Evolutionary conservation across 257 asterid genomes (phyloP).

Genomic region (Cruciata laevipes): DNA sequence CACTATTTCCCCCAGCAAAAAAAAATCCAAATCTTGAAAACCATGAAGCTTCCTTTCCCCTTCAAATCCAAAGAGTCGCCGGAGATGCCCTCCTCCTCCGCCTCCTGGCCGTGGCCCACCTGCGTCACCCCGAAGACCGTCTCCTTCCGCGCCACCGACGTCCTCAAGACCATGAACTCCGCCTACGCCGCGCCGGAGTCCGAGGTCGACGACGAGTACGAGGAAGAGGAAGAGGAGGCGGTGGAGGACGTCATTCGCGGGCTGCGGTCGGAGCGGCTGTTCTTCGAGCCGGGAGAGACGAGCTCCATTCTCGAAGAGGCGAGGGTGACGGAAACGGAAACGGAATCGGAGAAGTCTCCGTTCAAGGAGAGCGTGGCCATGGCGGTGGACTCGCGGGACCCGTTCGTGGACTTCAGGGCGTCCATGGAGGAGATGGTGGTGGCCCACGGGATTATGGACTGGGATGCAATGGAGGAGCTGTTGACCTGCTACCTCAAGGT

Average conservation of each 20-base stretch:
- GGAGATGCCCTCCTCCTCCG: neutral
- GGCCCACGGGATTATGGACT: slow-evolving; percentile 35
- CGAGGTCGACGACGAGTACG: neutral
- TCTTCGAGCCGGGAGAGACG: slow-evolving; percentile 61
- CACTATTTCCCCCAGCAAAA: too few relatives aligned
- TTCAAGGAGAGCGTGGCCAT: slow-evolving; percentile 27
- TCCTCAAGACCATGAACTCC: slow-evolving; percentile 31
- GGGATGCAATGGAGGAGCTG: slow-evolving; percentile 62
- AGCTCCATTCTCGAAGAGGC: slow-evolving; percentile 50
- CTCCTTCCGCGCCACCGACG: slow-evolving; percentile 40
- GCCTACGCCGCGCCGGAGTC: slow-evolving; percentile 16
- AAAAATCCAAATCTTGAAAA: slow-evolving; percentile 9
- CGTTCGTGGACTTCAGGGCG: slow-evolving; percentile 47
- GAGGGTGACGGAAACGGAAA: neutral
- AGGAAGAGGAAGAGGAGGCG: neutral
- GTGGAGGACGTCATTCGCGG: slow-evolving; percentile 40
- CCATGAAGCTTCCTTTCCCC: slow-evolving; percentile 50
- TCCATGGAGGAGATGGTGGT: slow-evolving; percentile 89
- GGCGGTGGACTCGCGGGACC: slow-evolving; percentile 58
- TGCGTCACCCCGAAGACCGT: slow-evolving; percentile 50
- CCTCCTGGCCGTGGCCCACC: slow-evolving; percentile 49
- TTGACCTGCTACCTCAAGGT: slow-evolving; percentile 46
- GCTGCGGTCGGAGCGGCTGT: slow-evolving; percentile 54
- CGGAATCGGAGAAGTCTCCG: neutral
- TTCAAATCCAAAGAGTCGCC: slow-evolving; percentile 38